Evolutionary conservation across 2,329 filamentous ascomycete genomes (phyloP).

Genomic region (Colletotrichum limetticola): DNA sequence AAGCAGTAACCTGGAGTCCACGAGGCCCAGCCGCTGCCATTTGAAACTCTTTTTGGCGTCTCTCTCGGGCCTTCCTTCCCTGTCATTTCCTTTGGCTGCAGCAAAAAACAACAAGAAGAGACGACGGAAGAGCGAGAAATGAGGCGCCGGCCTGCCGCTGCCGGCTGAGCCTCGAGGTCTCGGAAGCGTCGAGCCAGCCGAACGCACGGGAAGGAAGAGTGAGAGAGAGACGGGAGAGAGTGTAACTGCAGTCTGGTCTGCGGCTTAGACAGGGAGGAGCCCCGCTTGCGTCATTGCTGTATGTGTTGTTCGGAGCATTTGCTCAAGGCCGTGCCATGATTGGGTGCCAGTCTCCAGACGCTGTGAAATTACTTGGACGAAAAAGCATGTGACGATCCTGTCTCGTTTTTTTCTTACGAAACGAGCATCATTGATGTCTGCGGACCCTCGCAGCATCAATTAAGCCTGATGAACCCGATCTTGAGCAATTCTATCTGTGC

Average conservation of each 20-base stretch:
- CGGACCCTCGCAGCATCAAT: background rate
- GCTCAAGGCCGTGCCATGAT: slow-evolving; percentile 16
- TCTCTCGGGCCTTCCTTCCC: slow-evolving; percentile 1
- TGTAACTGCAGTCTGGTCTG: background rate
- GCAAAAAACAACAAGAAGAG: too few species aligned
- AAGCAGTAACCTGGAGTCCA: background rate
- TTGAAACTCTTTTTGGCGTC: slow-evolving; percentile 8
- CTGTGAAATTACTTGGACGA: background rate
- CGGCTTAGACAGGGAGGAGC: slow-evolving; percentile 13
- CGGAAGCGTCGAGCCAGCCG: slow-evolving; percentile 14
- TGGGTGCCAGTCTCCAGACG: background rate
- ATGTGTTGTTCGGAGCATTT: slow-evolving; percentile 24
- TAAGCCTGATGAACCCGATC: background rate
- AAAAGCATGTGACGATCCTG: slow-evolving; percentile 31
- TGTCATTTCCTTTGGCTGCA: slow-evolving; percentile 3
- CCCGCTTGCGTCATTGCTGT: slow-evolving; percentile 31
- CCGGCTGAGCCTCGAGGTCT: slow-evolving; percentile 8
- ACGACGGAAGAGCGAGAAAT: background rate
- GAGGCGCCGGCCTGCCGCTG: slow-evolving; percentile 10
- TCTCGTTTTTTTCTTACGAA: background rate
- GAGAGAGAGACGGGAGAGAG: too few species aligned
- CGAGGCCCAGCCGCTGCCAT: slow-evolving; percentile 23
- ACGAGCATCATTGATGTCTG: slow-evolving; percentile 23
- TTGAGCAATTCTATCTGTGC: background rate
- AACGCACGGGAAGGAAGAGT: background rate